phyloP scores from a whole-genome alignment of 2,329 filamentous ascomycete genomes.

The Colletotrichum truncatum region DNA sequence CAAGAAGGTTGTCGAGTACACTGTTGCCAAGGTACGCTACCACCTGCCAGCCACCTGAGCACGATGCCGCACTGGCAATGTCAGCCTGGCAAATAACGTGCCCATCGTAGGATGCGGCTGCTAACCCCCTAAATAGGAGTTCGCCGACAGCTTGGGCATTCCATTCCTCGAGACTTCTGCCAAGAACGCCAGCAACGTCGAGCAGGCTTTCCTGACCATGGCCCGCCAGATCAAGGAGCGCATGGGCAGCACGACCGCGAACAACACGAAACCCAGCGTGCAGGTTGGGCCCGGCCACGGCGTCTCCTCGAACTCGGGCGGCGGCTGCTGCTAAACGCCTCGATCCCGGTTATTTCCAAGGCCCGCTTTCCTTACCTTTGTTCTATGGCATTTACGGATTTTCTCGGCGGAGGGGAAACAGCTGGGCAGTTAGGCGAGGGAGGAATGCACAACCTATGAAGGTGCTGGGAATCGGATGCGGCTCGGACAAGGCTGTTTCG shows the following conservation, averaged over 20 bases:
- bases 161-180: constrained; percentile 99
- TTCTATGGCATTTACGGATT: constrained; percentile 31
- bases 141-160: constrained; percentile 97
- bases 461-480: constrained; percentile 27
- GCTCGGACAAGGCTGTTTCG: constrained; percentile 27
- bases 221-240: constrained; percentile 99
- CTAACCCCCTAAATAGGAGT: constrained; percentile 72
- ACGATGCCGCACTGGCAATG: neutral
- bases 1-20: constrained; percentile 99
- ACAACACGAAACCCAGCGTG: constrained; percentile 98
- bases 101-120: neutral
- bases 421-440: constrained; percentile 22
- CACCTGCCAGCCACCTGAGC: constrained; percentile 2
- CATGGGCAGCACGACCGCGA: constrained; percentile 94
- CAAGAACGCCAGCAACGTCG: constrained; percentile 99
- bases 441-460: constrained; percentile 16
- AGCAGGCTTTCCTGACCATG: constrained; percentile 99
- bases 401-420: constrained; percentile 28
- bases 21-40: constrained; percentile 88
- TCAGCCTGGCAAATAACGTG: neutral
- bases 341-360: constrained; percentile 6
- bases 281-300: constrained; percentile 95
- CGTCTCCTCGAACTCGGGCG: constrained; percentile 85
- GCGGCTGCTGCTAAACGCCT: constrained; percentile 84
- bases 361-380: constrained; percentile 28